Evolutionary conservation across 1,284 basidiomycete species (phyloP).

Genomic region (Blastosporella zonata): DNA sequence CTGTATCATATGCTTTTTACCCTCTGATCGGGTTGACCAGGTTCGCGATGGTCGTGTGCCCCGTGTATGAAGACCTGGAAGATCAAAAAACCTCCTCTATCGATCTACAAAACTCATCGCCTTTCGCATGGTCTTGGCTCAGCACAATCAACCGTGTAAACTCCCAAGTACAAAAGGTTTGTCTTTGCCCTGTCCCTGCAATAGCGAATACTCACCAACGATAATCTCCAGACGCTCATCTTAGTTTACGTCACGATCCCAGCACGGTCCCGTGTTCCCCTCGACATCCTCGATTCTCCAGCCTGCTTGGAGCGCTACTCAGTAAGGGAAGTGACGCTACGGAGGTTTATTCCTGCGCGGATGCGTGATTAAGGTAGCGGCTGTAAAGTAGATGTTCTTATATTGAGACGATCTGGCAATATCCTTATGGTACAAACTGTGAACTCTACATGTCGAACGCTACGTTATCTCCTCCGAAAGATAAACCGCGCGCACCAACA

Average conservation of each 20-base stretch:
- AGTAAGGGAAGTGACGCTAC: conserved; percentile 82
- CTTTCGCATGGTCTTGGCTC: conserved; percentile 92
- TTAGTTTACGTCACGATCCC: conserved; percentile 92
- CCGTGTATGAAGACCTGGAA: conserved; percentile 80
- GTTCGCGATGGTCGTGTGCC: conserved; percentile 87
- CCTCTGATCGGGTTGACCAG: conserved; percentile 38
- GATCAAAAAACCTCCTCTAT: conserved; percentile 68
- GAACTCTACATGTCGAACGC: conserved; percentile 10
- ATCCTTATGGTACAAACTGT: conserved; percentile 15
- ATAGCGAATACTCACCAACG: not conserved
- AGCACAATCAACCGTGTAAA: conserved; percentile 97
- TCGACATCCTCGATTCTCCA: conserved; percentile 59
- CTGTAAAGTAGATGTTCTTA: conserved; percentile 1
- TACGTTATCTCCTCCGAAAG: not conserved
- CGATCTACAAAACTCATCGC: conserved; percentile 60
- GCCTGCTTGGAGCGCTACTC: conserved; percentile 71
- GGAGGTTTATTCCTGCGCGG: conserved; percentile 86
- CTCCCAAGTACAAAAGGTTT: conserved; percentile 93
- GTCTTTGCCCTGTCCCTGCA: conserved; percentile 9
- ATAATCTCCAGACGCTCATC: conserved; percentile 68
- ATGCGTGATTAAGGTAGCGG: conserved; percentile 76
- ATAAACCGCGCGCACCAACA: conserved; percentile 5
- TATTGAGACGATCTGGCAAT: conserved; percentile 8
- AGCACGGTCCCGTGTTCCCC: conserved; percentile 52
- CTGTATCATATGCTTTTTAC: not conserved